Conservation (phyloP, 2,329 filamentous ascomycete species). For the Cryphonectria naterciae region DNA sequence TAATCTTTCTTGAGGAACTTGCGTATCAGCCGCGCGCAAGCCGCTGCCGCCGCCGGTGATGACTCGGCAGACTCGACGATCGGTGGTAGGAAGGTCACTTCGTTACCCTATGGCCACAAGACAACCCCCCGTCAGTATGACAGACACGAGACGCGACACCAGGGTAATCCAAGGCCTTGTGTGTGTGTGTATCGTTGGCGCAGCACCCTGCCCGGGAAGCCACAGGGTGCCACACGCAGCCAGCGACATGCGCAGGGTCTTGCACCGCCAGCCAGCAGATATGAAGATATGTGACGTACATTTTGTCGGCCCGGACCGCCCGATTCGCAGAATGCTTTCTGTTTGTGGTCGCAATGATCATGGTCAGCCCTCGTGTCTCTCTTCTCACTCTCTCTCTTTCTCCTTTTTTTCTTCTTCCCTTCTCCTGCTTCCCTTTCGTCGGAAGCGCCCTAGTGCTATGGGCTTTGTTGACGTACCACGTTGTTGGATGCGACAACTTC, state of each 20-base stretch:
- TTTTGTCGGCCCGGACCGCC: slow-evolving; percentile 57
- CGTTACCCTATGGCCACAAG: slow-evolving; percentile 65
- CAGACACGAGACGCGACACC: not conserved
- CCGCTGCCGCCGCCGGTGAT: slow-evolving; percentile 80
- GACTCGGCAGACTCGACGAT: slow-evolving; percentile 97
- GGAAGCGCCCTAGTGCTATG: too few species aligned
- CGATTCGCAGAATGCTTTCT: slow-evolving; percentile 84
- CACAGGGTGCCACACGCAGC: not conserved
- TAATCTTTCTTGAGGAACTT: slow-evolving; percentile 80
- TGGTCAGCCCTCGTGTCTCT: slow-evolving; percentile 28
- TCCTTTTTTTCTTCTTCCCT: not conserved
- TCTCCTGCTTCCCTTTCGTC: slow-evolving; percentile 21
- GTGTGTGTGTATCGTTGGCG: not conserved
- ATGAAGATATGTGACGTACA: slow-evolving; percentile 46
- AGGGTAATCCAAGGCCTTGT: not conserved
- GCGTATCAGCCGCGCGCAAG: slow-evolving; percentile 79
- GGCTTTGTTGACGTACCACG: slow-evolving; percentile 58
- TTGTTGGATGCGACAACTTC: slow-evolving; percentile 68
- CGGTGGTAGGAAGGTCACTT: slow-evolving; percentile 87
- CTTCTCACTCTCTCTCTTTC: slow-evolving; percentile 20
- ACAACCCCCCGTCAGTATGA: not conserved
- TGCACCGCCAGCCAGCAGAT: not conserved
- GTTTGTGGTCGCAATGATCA: slow-evolving; percentile 26
- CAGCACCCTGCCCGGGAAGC: not conserved
- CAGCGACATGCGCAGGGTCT: not conserved